phyloP scores from a whole-genome alignment of 1,284 basidiomycete genomes.

The Cryptococcus maquisensis region DNA sequence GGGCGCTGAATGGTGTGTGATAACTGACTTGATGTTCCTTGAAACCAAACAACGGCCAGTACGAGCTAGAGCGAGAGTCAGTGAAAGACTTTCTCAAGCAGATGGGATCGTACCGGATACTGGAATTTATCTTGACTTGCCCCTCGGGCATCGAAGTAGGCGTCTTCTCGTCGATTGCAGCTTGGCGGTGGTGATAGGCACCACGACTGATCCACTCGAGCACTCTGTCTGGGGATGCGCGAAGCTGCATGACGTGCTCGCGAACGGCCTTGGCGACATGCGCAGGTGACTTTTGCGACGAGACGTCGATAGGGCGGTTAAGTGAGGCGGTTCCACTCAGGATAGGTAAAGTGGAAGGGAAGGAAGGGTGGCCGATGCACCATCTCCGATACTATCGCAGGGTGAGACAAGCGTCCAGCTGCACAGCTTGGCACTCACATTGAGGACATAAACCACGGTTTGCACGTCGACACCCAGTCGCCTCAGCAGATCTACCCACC shows the following conservation, averaged over 20 bases:
- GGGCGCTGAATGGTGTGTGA: constrained; percentile 18
- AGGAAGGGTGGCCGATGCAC: constrained; percentile 16
- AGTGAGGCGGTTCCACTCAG: constrained; percentile 29
- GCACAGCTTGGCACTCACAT: constrained; percentile 13
- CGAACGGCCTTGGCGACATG: constrained; percentile 1
- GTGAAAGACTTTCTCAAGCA: constrained; percentile 25
- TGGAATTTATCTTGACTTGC: constrained; percentile 25
- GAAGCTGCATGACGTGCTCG: neutral
- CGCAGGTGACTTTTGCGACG: neutral
- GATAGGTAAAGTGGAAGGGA: constrained; percentile 20
- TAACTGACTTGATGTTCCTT: constrained; percentile 9
- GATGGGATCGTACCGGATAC: constrained; percentile 17
- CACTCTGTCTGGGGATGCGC: neutral
- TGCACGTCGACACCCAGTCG: constrained; percentile 16
- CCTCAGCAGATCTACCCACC: constrained; percentile 24
- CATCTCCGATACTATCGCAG: constrained; percentile 22
- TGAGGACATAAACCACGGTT: constrained; percentile 20
- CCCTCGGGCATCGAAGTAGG: constrained; percentile 21
- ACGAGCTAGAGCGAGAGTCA: no score
- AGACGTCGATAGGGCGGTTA: constrained; percentile 20
- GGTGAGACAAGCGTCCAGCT: neutral
- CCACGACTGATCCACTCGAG: constrained; percentile 7
- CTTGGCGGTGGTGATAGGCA: constrained; percentile 1
- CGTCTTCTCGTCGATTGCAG: constrained; percentile 8
- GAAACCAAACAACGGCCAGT: constrained; percentile 8